A percentile compares a stretch with the other conserved stretches of the same genome.
phyloP scores from a whole-genome alignment of 257 asterid species.

The Henckelia pumila region DNA sequence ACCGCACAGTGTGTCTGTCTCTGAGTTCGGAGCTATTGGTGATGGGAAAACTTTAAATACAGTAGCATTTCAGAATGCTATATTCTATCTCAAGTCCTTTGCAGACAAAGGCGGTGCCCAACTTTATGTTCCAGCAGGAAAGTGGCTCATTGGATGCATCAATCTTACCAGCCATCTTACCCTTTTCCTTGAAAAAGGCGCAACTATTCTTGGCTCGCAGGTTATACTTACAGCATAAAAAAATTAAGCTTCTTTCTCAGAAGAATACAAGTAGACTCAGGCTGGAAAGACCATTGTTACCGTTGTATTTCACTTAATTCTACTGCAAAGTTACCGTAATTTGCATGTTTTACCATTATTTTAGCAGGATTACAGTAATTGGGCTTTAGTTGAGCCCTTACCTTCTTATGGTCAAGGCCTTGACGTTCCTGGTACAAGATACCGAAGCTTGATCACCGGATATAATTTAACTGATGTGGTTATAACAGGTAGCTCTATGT shows the following conservation, averaged over 20 bases:
- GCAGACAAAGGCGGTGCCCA: constrained; percentile 98
- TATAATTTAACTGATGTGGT: constrained; percentile 63
- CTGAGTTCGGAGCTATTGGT: constrained; percentile 94
- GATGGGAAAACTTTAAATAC: constrained; percentile 88
- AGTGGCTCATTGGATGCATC: constrained; percentile 85
- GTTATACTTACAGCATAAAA: constrained; percentile 29
- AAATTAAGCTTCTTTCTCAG: background rate
- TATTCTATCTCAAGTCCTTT: constrained; percentile 89
- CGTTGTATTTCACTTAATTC: background rate
- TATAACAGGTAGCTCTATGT: constrained; percentile 47
- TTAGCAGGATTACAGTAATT: constrained; percentile 55
- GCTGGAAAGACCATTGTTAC: background rate
- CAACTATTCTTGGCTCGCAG: constrained; percentile 86
- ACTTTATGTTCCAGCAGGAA: constrained; percentile 90
- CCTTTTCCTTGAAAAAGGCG: constrained; percentile 84
- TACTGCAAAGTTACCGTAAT: background rate
- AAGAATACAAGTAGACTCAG: background rate
- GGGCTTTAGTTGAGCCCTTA: constrained; percentile 72
- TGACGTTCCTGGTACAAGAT: constrained; percentile 59
- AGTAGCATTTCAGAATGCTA: constrained; percentile 93
- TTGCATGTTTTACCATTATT: background rate
- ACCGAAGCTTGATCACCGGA: constrained; percentile 67
- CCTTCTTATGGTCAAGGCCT: constrained; percentile 74
- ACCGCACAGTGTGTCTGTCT: constrained; percentile 95
- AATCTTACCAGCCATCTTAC: constrained; percentile 97